Percentiles rank a stretch among this genome's conserved stretches.
Conservation (phyloP, 306 rosid genomes). For the Rosa chinensis region DNA sequence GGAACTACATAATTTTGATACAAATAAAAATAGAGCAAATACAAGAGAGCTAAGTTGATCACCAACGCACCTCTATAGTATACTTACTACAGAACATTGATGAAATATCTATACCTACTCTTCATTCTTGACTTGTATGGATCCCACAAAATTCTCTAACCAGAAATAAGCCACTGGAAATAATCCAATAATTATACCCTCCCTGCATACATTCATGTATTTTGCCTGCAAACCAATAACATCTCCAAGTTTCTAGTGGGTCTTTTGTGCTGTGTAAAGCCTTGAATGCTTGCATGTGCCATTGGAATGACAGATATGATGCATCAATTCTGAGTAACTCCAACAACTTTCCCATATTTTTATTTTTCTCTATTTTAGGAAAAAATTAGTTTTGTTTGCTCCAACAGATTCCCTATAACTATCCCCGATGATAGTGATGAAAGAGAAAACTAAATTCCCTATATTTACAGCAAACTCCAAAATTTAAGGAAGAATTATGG, state of each 20-base stretch:
- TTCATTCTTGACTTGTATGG: not conserved
- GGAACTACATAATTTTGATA: not conserved
- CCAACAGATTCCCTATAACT: too few species aligned
- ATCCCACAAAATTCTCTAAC: conserved; percentile 29
- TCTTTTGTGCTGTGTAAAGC: conserved; percentile 28
- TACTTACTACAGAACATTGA: not conserved
- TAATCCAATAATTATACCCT: conserved; percentile 3
- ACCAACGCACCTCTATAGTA: not conserved
- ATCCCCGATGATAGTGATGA: too few species aligned
- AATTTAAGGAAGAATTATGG: too few species aligned
- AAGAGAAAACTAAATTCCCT: too few species aligned
- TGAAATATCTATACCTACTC: not conserved
- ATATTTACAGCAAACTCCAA: too few species aligned
- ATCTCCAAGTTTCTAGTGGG: conserved; percentile 30
- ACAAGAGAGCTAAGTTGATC: not conserved
- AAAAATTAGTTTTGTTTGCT: too few species aligned
- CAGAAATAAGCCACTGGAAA: conserved; percentile 26
- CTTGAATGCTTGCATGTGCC: conserved; percentile 31
- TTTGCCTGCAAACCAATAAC: conserved; percentile 10
- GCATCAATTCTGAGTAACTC: conserved; percentile 19
- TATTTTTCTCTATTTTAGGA: too few species aligned
- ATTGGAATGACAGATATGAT: conserved; percentile 29
- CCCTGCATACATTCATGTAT: conserved; percentile 11
- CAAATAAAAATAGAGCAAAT: not conserved
- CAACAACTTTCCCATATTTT: too few species aligned